These are phyloP conservation scores for Colletotrichum orchidophilum DNA, from an alignment of 2,329 filamentous ascomycete genomes.

Conservation along the genomic window DNA sequence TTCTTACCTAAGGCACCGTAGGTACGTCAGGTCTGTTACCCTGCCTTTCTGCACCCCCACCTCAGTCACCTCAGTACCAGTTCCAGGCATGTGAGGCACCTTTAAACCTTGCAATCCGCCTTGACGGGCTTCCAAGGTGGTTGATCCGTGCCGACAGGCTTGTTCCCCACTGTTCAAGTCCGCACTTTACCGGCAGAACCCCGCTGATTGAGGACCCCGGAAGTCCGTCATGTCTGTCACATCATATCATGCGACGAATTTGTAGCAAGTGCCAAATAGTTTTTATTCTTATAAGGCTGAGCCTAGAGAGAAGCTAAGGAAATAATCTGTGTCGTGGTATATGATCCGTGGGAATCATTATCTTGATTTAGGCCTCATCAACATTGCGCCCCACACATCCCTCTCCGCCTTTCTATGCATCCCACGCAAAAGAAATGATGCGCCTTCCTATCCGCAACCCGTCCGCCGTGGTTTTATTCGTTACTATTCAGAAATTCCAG, in stretches of 20 bases:
- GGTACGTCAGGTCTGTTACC: too few species aligned
- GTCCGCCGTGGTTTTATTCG: background rate
- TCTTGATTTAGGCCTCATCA: background rate
- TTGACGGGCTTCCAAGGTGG: background rate
- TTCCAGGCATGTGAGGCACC: background rate
- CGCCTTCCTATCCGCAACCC: background rate
- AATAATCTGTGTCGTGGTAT: background rate
- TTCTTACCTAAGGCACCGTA: background rate
- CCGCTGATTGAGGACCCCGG: background rate
- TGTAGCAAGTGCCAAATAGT: background rate
- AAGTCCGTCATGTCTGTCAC: background rate
- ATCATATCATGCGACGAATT: background rate
- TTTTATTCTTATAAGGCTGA: background rate
- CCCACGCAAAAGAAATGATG: background rate
- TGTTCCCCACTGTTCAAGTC: background rate
- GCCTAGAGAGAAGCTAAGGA: background rate
- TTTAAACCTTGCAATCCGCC: background rate
- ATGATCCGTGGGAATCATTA: background rate
- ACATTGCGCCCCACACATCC: background rate
- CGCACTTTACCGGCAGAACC: too few species aligned
- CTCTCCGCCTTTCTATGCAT: background rate
- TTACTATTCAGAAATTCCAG: conserved; percentile 7
- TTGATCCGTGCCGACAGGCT: background rate
- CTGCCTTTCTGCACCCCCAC: too few species aligned
- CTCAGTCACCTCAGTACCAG: too few species aligned